Evolutionary conservation across 306 rosid genomes (phyloP), one percentile per base, ranked within the genome.

Genomic region (Lathyrus aphaca): DNA sequence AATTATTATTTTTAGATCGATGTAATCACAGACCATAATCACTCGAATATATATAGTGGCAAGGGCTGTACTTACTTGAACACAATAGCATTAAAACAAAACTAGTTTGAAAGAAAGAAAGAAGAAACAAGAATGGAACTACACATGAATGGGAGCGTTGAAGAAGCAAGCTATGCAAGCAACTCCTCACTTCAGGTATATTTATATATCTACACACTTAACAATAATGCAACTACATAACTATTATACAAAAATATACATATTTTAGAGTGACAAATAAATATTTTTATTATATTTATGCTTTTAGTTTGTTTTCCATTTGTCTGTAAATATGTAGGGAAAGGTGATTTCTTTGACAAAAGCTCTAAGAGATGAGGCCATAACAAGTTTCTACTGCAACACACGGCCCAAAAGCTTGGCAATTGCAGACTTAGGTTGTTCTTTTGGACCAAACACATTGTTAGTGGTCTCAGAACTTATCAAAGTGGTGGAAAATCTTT

Each of bases 351-450:
- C 59, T 12, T 51, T 77, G 43, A 77, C 86, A 13, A 78, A 51
- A 72, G 63, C 65, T 12, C 29, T 81, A 0, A 65, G 66, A 16
- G 86, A 83, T 68, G 87, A 83, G 75, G 87, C 82, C 42, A 62
- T 81, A 57, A 65, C 46, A 0, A 45, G 21, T 5, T 66, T 83
- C 0, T 84, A 48, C 60, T 5, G 23, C 46, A 66, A 5, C 48
- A 67, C 6, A 45, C 23, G 51, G 4, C 65, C 80, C 0, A 65
- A 3, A 49, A 77, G 60, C 50, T 21, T 87, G n/a, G 72, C 61
- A 15, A 87, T 85, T 5, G 92, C 92, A 1, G 92, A 87, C 29
- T 44, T 87, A 64, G 92, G 92, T 27, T 87, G 92, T 10, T 76
- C 92, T 50, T 82, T 82, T 0, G 93, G 93, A 55, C 85, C 90